phyloP scores from a whole-genome alignment of 2,329 filamentous ascomycete genomes.

The Thielaviopsis musarum region DNA sequence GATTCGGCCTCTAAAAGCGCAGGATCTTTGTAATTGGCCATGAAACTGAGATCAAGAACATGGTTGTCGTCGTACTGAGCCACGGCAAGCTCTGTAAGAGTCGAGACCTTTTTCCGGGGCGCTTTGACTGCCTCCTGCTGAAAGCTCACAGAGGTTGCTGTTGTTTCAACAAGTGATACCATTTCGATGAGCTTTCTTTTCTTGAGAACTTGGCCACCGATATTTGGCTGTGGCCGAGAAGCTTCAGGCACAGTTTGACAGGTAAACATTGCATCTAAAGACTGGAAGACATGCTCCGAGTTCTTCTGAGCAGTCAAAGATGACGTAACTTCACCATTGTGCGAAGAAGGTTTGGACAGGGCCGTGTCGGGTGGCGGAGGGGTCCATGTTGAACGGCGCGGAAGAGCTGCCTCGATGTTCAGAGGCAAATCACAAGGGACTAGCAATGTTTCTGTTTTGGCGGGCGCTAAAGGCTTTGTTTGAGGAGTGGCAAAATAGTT shows the following conservation, averaged over 20 bases:
- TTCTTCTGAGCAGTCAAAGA: neutral
- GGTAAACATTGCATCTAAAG: neutral
- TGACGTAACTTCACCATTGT: neutral
- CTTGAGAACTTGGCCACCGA: neutral
- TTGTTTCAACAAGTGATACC: neutral
- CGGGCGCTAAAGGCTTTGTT: neutral
- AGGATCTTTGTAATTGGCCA: slow-evolving; percentile 10
- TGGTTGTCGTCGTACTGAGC: slow-evolving; percentile 10
- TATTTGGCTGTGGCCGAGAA: neutral
- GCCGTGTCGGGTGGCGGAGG: neutral
- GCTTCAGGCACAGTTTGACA: neutral
- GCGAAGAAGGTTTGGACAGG: neutral
- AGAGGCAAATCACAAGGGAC: neutral
- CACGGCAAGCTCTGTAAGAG: slow-evolving; percentile 9
- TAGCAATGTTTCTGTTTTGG: neutral
- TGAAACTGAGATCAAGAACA: slow-evolving; percentile 8
- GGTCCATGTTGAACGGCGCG: slow-evolving; percentile 3
- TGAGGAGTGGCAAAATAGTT: neutral
- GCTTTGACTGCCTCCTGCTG: slow-evolving; percentile 3
- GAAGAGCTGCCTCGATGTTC: slow-evolving; percentile 7
- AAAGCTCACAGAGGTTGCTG: neutral
- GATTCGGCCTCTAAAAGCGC: slow-evolving; percentile 1
- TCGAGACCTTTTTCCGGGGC: slow-evolving; percentile 8
- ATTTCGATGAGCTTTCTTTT: neutral
- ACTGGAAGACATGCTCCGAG: neutral